Evolutionary conservation across 2,329 filamentous ascomycete species (phyloP), one percentile per base, ranked within the genome.

Genomic region (Alternaria triticimaculans): DNA sequence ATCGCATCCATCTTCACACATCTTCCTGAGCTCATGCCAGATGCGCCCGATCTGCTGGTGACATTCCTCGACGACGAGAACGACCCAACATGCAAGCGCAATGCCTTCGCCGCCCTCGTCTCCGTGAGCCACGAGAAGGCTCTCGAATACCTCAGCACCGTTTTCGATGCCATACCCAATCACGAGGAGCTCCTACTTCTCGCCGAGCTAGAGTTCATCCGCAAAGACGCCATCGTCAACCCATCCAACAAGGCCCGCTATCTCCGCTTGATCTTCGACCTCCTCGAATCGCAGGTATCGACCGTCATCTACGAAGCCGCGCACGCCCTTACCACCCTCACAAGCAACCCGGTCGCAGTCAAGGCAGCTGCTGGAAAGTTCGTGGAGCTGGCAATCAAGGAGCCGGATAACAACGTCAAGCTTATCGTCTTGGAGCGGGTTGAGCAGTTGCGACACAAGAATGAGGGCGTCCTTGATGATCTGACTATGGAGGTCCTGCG

Each of bases 391-490:
- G 94, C 92, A 78, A 97, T 99, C 79, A 97, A 97, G 83, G 96
- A 98, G 82, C 91, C 96, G 1, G 96, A 99, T 80, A 99, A 99
- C 85, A 99, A 99, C 78, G 96, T 99, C 68, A 99, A 99, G 84
- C 89, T 99, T 49, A 99, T 99, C 72, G 96, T 99, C 20, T 86
- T 99, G 46, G 96, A 98, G 76, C 91, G 95, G 49, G 96, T 99
- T 41, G 92, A 97, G 74, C 90, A 95, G 74, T 82, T 97, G 66
- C 88, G 94, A 72, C 90, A 91, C 78, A 93, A 93, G 81, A 96
- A 97, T 72, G 92, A 96, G 77, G 94, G 94, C 56, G 89, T 98
- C 20, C 82, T 99, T 62, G 94, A 98, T 76, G 96, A 99, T 75
- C 83, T 98, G 53, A 93, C 92, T 5, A 98, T 99, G 96, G 96